A percentile compares a stretch with the other conserved stretches of the same genome.
Conservation (phyloP, 1,284 basidiomycete genomes). For the Farysia itapuensis region DNA sequence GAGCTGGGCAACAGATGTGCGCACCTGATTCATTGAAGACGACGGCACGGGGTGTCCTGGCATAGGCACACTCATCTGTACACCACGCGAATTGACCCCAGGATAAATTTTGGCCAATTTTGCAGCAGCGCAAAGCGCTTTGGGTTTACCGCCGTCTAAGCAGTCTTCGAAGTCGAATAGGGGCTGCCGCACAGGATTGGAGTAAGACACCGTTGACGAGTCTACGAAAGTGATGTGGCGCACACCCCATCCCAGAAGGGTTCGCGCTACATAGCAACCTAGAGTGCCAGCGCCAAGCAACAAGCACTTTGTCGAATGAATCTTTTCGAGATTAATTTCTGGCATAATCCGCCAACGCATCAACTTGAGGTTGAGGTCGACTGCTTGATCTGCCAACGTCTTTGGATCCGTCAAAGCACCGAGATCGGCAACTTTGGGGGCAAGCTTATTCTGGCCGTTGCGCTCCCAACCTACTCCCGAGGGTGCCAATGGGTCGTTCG, state of each 20-base stretch:
- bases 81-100: constrained; percentile 78
- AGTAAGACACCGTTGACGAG: constrained; percentile 86
- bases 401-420: constrained; percentile 92
- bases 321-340: constrained; percentile 80
- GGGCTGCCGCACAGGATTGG: constrained; percentile 94
- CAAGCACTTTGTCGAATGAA: constrained; percentile 77
- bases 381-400: constrained; percentile 86
- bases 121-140: constrained; percentile 88
- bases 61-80: constrained; percentile 85
- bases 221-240: constrained; percentile 90
- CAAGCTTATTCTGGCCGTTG: constrained; percentile 79
- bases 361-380: constrained; percentile 93
- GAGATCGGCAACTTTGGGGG: constrained; percentile 83
- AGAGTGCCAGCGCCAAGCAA: constrained; percentile 92
- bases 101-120: constrained; percentile 85
- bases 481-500: constrained; percentile 59
- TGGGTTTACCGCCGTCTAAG: constrained; percentile 86
- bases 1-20: constrained; percentile 71
- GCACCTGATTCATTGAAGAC: constrained; percentile 65
- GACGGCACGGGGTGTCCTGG: constrained; percentile 84
- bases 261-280: constrained; percentile 92
- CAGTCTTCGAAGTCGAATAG: constrained; percentile 94
- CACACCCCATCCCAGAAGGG: constrained; percentile 85
- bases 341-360: constrained; percentile 98
- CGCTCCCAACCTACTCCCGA: constrained; percentile 91